Evolutionary conservation across 1,284 basidiomycete genomes (phyloP).

Genomic region (Stereum hirsutum): DNA sequence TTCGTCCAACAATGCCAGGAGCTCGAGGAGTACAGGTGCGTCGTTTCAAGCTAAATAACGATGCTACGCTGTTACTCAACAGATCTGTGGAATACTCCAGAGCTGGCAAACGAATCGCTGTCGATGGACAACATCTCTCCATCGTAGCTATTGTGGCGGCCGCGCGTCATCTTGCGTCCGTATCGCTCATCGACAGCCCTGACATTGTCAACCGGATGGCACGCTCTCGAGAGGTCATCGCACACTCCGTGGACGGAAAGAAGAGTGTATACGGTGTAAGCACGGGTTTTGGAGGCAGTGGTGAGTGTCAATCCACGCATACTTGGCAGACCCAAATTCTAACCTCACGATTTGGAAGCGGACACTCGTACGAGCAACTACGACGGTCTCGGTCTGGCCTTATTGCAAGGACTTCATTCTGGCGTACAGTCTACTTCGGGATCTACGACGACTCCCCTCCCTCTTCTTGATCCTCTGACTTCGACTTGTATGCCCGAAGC

Average conservation of each 20-base stretch:
- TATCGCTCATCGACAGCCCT: conserved; percentile 43
- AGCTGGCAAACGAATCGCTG: conserved; percentile 46
- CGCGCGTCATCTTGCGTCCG: conserved; percentile 50
- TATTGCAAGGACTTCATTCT: conserved; percentile 73
- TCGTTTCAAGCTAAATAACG: conserved; percentile 4
- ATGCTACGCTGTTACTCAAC: background rate
- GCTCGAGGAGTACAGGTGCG: conserved; percentile 46
- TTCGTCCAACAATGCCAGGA: conserved; percentile 44
- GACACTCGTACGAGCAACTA: conserved; percentile 67
- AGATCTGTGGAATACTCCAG: conserved; percentile 22
- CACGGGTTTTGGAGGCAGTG: conserved; percentile 77
- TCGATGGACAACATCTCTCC: conserved; percentile 65
- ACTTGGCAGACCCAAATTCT: background rate
- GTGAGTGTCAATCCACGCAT: conserved; percentile 24
- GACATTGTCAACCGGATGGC: conserved; percentile 39
- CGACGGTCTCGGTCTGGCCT: conserved; percentile 60
- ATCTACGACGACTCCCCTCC: conserved; percentile 34
- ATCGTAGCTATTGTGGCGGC: conserved; percentile 67
- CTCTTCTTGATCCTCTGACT: conserved; percentile 58
- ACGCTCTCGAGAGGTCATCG: conserved; percentile 52
- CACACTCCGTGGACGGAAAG: conserved; percentile 56
- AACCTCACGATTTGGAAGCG: no score
- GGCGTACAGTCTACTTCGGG: conserved; percentile 55
- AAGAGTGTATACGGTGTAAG: conserved; percentile 76
- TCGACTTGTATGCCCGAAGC: conserved; percentile 77